Evolutionary conservation across 2,329 filamentous ascomycete species (phyloP), one percentile per base, ranked within the genome.

Genomic region (Ophiosphaerella korrae): DNA sequence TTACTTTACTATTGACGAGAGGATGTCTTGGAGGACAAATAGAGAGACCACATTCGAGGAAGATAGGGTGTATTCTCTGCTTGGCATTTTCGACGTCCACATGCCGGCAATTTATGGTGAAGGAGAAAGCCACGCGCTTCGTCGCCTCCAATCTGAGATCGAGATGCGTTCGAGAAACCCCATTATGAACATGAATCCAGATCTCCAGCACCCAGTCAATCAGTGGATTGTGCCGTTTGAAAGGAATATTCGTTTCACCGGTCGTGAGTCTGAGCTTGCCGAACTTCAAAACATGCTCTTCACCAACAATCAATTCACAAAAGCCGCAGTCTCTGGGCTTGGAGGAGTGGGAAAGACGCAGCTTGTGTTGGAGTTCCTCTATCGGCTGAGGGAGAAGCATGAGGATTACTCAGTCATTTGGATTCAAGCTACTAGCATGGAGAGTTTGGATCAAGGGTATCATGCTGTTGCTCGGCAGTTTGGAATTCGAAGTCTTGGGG

Each of bases 351-450:
- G 64, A 26, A 68, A 68, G 49, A 65, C 63, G 32, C 55, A 63
- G 42, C 36, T 65, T 14, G 64, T 50, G n/a, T 52, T 68, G 7
- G 38, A 58, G 29, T 66, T 68, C 35, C 60, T 59, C 14, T 69
- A 69, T 48, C 41, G 4, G 13, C 42, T 62, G 2, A 53, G 52
- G 21, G 37, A 62, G 29, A 47, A 21, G 16, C 18, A 36, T 18
- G 41, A 32, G 11, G 50, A 50, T 0, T 50, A 46, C 45, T 60
- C 58, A 12, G 32, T 62, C 21, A 56, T 60, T 42, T 62, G 52
- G 58, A 37, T 62, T 24, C 45, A 55, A 24, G 58, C 52, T 16
- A 33, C 45, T n/a, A 55, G 48, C 13, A 51, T 51, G 24, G 49
- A 53, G 36, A 52, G 46, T 43, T 53, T 54, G 29, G 41, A 60